Percentiles rank a stretch among this genome's conserved stretches.
Evolutionary conservation across 768 basidiomycete genomes (phyloP).

Genomic region (Rubroboletus satanas): DNA sequence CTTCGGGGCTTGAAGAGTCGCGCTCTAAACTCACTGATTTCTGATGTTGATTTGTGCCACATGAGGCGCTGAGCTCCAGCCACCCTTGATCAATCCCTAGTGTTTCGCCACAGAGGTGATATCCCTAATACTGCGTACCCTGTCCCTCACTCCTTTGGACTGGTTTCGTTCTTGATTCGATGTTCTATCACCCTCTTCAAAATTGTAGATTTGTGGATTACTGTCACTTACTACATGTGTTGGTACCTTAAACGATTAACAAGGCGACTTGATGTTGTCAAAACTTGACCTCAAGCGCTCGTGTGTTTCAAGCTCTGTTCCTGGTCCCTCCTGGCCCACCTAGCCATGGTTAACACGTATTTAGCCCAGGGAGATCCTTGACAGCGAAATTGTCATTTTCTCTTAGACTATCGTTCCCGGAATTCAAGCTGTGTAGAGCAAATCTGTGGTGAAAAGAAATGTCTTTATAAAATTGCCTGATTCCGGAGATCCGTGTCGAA

Average conservation of each 20-base stretch:
- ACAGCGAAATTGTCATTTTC: background rate
- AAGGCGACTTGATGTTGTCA: slow-evolving; percentile 11
- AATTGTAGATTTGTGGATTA: background rate
- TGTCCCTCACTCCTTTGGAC: slow-evolving; percentile 9
- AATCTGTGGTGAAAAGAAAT: background rate
- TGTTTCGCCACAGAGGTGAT: slow-evolving; percentile 3
- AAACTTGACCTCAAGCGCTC: background rate
- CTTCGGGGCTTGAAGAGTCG: slow-evolving; percentile 48
- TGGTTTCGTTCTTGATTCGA: background rate
- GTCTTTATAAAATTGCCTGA: background rate
- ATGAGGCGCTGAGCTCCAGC: background rate
- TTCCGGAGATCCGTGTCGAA: background rate
- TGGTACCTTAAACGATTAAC: background rate
- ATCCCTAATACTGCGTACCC: slow-evolving; percentile 6
- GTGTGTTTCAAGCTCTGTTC: background rate
- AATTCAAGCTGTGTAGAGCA: background rate
- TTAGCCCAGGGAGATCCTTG: no score
- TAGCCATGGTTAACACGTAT: background rate
- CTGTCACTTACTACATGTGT: background rate
- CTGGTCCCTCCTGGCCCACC: background rate
- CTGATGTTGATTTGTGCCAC: slow-evolving; percentile 5
- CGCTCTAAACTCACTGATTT: background rate
- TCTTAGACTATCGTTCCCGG: background rate
- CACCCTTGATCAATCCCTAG: background rate
- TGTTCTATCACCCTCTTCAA: background rate